Evolutionary conservation across 495 filamentous ascomycete species (phyloP), one percentile per base, ranked within the genome.

Genomic region (Lepidopterella palustris): DNA sequence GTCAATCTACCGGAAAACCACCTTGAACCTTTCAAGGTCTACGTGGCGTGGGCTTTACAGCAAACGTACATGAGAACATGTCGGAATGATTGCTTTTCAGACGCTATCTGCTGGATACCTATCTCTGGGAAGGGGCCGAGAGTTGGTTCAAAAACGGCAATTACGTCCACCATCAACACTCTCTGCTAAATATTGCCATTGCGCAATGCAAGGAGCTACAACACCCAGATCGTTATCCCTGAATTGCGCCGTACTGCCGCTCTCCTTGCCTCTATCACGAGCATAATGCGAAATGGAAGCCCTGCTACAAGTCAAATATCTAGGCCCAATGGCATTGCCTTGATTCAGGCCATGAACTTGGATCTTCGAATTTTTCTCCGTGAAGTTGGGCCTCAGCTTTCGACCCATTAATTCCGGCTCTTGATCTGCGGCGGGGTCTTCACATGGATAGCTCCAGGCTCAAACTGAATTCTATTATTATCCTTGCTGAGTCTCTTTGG

Each of bases 31-130:
- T 53, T 58, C 45, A 15, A 24, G 13, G 1, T 45, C 3, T 62
- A 62, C 29, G n/a, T 51, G 2, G 5, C 55, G 6, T 28, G 45
- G 8, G 35, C 8, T 62, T 10, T 62, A 62, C 29, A n/a, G 1
- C 21, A 45, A 42, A 6, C 18, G 35, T 13, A 42, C 18, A 11
- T 42, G 10, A 42, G 18, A 3, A 13, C 10, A 42, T 18, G 18
- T 2, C 35, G 10, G 3, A 11, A 42, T 11, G 35, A 42, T 11
- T 18, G 13, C 18, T 42, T 3, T 15, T 42, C 35, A 42, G 35
- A 42, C 3, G 3, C 35, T 10, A 2, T 3, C 2, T 42, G 10
- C 13, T 42, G 35, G 35, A 42, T 10, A 10, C 35, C 3, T 42
- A 42, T 13, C 3, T 42, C 10, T 42, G 35, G 35, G 10, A 3